Evolutionary conservation across 306 rosid species (phyloP).

Genomic region (Quercus mongolica): DNA sequence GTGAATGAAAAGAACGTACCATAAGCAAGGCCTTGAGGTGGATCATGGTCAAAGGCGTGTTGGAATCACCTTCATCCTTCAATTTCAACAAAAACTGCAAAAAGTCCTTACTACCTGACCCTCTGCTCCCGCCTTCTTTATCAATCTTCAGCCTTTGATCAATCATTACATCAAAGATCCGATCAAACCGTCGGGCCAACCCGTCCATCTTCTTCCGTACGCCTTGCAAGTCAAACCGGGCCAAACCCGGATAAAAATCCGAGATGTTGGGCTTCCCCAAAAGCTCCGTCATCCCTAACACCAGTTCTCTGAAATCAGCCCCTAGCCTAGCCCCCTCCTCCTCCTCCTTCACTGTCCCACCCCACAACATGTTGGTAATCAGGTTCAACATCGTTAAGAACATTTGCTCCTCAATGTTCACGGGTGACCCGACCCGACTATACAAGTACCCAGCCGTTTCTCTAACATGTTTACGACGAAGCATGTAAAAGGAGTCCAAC

Average conservation of each 20-base stretch:
- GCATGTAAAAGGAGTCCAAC: slow-evolving; percentile 54
- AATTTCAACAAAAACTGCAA: slow-evolving; percentile 53
- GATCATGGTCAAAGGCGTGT: slow-evolving; percentile 41
- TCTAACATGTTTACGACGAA: slow-evolving; percentile 59
- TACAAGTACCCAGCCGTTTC: slow-evolving; percentile 28
- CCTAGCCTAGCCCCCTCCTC: slow-evolving; percentile 38
- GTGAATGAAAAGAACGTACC: slow-evolving; percentile 28
- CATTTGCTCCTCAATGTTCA: slow-evolving; percentile 43
- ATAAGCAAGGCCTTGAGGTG: slow-evolving; percentile 67
- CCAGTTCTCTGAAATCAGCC: slow-evolving; percentile 55
- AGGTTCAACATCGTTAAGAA: slow-evolving; percentile 62
- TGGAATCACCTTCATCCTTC: slow-evolving; percentile 54
- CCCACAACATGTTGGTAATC: slow-evolving; percentile 76
- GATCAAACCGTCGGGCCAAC: slow-evolving; percentile 35
- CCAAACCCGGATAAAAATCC: slow-evolving; percentile 66
- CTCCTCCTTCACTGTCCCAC: slow-evolving; percentile 41
- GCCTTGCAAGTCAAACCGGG: slow-evolving; percentile 83
- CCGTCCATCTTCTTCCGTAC: slow-evolving; percentile 36
- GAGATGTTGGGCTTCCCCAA: slow-evolving; percentile 62
- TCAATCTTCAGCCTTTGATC: slow-evolving; percentile 21
- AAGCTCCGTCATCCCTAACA: slow-evolving; percentile 38
- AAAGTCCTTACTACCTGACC: slow-evolving; percentile 34
- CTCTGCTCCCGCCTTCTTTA: not conserved
- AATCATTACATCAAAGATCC: slow-evolving; percentile 53
- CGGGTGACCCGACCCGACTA: slow-evolving; percentile 33